Conservation (phyloP, 2,329 filamentous ascomycete species). For the Metarhizium anisopliae region DNA sequence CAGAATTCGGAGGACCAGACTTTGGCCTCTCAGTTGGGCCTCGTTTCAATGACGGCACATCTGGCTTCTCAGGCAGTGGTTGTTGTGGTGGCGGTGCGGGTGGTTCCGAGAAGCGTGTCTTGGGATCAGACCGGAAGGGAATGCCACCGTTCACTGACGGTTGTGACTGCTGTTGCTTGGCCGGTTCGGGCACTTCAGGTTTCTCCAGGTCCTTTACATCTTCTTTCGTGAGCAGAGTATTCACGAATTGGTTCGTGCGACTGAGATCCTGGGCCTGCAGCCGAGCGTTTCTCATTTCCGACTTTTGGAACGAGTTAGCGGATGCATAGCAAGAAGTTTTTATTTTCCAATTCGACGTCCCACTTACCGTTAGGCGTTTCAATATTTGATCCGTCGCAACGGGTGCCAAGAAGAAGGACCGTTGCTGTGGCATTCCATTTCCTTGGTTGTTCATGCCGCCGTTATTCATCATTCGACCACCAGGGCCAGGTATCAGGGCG, state of each 20-base stretch:
- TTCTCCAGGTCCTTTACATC: slow-evolving; percentile 50
- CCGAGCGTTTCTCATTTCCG: slow-evolving; percentile 90
- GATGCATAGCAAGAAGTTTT: background rate
- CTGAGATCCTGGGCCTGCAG: slow-evolving; percentile 80
- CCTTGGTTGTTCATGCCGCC: slow-evolving; percentile 36
- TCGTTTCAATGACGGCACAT: slow-evolving; percentile 66
- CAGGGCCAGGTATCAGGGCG: slow-evolving; percentile 51
- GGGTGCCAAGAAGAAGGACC: slow-evolving; percentile 79
- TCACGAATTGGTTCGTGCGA: slow-evolving; percentile 74
- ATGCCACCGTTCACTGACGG: slow-evolving; percentile 42
- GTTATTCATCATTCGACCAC: slow-evolving; percentile 49
- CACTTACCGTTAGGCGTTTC: slow-evolving; percentile 43
- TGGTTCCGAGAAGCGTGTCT: slow-evolving; percentile 82
- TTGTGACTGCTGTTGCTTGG: slow-evolving; percentile 33
- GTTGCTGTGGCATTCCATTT: slow-evolving; percentile 60
- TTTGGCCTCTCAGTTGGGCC: slow-evolving; percentile 68
- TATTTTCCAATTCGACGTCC: background rate
- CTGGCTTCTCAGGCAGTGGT: slow-evolving; percentile 86
- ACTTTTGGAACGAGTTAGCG: background rate
- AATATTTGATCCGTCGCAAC: slow-evolving; percentile 93
- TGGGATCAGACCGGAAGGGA: slow-evolving; percentile 61
- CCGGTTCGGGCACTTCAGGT: slow-evolving; percentile 35
- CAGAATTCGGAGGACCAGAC: slow-evolving; percentile 40
- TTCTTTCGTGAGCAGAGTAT: slow-evolving; percentile 66
- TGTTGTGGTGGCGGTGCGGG: slow-evolving; percentile 90